phyloP scores from a whole-genome alignment of 495 filamentous ascomycete species.

The Penicillium pancosmium region DNA sequence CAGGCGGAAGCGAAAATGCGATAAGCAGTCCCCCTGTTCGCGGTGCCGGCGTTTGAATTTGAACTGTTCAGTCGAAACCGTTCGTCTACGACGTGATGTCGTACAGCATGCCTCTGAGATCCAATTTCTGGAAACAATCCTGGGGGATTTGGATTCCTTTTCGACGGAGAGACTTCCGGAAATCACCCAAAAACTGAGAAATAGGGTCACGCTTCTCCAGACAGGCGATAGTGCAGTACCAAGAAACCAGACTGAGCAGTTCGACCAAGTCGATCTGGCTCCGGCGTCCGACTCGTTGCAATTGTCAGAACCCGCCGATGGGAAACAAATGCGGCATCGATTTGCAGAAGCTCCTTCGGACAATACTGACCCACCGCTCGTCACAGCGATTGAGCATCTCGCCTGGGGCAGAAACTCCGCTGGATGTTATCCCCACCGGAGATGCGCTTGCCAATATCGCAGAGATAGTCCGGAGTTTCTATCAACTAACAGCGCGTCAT shows the following conservation, averaged over 20 bases:
- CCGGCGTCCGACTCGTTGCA: conserved; percentile 8
- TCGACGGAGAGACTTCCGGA: conserved; percentile 13
- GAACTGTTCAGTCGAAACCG: conserved; percentile 34
- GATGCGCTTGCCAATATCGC: conserved; percentile 33
- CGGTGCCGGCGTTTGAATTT: conserved; percentile 33
- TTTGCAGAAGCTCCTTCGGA: conserved; percentile 20
- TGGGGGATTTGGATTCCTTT: conserved; percentile 25
- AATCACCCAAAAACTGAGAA: conserved; percentile 19
- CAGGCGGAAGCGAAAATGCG: conserved; percentile 36
- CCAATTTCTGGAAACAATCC: conserved; percentile 30
- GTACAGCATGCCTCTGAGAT: conserved; percentile 36
- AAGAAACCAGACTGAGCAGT: not conserved
- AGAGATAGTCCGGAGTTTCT: conserved; percentile 21
- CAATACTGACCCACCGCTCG: conserved; percentile 26
- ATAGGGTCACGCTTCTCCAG: conserved; percentile 29
- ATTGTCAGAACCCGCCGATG: conserved; percentile 6
- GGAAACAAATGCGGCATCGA: conserved; percentile 5
- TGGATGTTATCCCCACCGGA: conserved; percentile 34
- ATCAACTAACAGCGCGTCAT: conserved; percentile 19
- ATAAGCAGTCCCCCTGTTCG: conserved; percentile 35
- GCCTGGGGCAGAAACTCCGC: conserved; percentile 37
- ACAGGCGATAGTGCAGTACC: conserved; percentile 13
- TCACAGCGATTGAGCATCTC: conserved; percentile 38
- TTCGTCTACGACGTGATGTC: conserved; percentile 29
- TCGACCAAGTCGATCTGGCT: not conserved